Base-by-base conservation (phyloP, 2,329 filamentous ascomycete genomes). In the Tympanopsis confertula region DNA sequence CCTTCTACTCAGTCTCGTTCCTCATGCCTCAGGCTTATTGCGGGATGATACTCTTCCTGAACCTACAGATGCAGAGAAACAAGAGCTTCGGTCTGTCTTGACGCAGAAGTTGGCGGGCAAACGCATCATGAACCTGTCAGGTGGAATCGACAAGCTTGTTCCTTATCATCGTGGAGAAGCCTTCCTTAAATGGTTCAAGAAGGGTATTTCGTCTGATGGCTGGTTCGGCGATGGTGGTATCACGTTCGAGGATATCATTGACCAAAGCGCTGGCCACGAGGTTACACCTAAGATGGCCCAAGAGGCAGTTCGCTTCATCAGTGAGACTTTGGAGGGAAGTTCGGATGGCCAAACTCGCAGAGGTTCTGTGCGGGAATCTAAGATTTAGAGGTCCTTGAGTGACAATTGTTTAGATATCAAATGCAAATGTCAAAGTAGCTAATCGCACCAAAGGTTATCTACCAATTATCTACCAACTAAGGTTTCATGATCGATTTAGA, bases 81-180 rank as follows among this genome's bases (percentile, higher is more conserved):
- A 57, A 29, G 48, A 51, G 5, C 42, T 71, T 19, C 50, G 57
- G 10, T 62, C 68, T 3, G 40, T 65, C 5, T 48, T 74, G 36
- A 54, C 54, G 4, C 49, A 47, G 4, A 53, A 48, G 33, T 43
- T 68, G n/a, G 54, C 51, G 3, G 70, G 71, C 0, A 77, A 74
- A 52, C 62, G 59, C 32, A 66, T 77, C 17, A 44, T 77, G 33
- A 66, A 65, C 42, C 42, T 76, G 18, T 63, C 66, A 18, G 73
- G 72, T 14, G 69, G 63, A 1, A 57, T 58, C 2, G 76, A 81
- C 48, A 75, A 75, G 42, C 52, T 81, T 13, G 76, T 81, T 13
- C 74, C 74, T 4, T 75, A 78, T 47, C 58, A 60, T 7, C 66
- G 67, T 5, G 66, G 68, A 13, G 65, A 75, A 46, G 59, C 65